Evolutionary conservation across 129 eudicot species (phyloP), one percentile per base, ranked within the genome.

Genomic region (Tagetes erecta): DNA sequence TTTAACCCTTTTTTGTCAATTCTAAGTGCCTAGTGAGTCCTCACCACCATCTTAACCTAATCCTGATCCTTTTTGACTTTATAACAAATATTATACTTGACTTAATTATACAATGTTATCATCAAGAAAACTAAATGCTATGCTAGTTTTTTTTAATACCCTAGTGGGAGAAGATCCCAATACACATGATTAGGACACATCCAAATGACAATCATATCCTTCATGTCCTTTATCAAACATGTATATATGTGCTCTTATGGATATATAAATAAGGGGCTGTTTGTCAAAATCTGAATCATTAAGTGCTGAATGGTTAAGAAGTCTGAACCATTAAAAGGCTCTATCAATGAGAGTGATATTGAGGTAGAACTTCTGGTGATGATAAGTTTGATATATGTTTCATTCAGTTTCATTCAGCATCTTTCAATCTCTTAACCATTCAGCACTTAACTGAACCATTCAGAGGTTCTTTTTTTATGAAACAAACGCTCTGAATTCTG

Each of bases 101-200:
- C 58, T 62, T 73, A 69, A 55, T 35, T 78, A 62, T 62, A 62
- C 36, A 59, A 68, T 72, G 71, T 20, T 84, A 73, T 65, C 68
- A 79, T 80, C 83, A 82, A 70, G 76, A 64, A 56, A 73, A 73
- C 47, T 31, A 38, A 57, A 56, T 75, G 64, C 68, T 56, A 36
- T 45, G 50, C 38, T 46, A 47, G 75, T 8, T 62, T 69, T 59
- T 78, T 77, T 64, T 81, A 71, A 47, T 65, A 74, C 67, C 12
- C 9, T 45, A 60, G 63, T 72, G 75, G 83, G 78, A 38, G 76
- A 67, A 66, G 60, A 79, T 73, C 78, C 80, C 82, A 44, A 82
- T 82, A 57, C 81, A 82, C 82, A 52, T 73, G 84, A 79, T 80
- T 72, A 76, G 72, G 76, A 79, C 82, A 58, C 40, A 68, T 12